Percentiles rank a stretch among this genome's conserved stretches.
Conservation (phyloP, 148 eudicot genomes). For the Vaccinium vitisidaea region DNA sequence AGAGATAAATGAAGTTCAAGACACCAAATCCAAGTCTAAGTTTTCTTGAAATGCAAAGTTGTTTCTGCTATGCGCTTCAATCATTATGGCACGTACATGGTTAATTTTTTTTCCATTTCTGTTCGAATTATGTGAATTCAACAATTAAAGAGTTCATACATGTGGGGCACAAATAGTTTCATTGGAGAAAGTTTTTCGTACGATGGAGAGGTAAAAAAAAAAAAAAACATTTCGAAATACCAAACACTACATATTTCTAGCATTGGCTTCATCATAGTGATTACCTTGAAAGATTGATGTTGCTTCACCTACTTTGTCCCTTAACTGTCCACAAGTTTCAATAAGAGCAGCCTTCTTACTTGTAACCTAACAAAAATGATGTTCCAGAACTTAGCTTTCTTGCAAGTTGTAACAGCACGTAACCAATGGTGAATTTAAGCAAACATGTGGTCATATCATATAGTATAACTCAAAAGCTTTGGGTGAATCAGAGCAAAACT, state of each 20-base stretch:
- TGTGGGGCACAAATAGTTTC: too few relatives aligned
- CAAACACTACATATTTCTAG: too few relatives aligned
- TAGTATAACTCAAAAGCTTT: neutral
- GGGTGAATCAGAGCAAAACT: neutral
- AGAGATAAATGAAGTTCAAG: neutral
- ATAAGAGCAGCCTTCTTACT: constrained; percentile 90
- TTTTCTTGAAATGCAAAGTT: neutral
- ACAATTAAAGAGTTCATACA: too few relatives aligned
- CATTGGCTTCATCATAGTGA: too few relatives aligned
- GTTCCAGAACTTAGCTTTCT: constrained; percentile 7
- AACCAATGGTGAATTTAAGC: neutral
- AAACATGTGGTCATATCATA: neutral
- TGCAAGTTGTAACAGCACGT: neutral
- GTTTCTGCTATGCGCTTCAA: neutral
- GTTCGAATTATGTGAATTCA: too few relatives aligned
- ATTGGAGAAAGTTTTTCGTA: too few relatives aligned
- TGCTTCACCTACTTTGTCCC: constrained; percentile 69
- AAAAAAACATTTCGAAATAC: too few relatives aligned
- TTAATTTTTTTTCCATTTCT: too few relatives aligned
- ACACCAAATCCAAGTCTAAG: neutral
- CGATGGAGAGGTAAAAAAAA: too few relatives aligned
- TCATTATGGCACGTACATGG: too few relatives aligned
- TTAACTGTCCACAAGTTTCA: constrained; percentile 58
- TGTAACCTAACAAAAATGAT: constrained; percentile 57
- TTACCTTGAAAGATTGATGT: constrained; percentile 69